Evolutionary conservation across 768 basidiomycete genomes (phyloP).

Genomic region (Trametes elegans): DNA sequence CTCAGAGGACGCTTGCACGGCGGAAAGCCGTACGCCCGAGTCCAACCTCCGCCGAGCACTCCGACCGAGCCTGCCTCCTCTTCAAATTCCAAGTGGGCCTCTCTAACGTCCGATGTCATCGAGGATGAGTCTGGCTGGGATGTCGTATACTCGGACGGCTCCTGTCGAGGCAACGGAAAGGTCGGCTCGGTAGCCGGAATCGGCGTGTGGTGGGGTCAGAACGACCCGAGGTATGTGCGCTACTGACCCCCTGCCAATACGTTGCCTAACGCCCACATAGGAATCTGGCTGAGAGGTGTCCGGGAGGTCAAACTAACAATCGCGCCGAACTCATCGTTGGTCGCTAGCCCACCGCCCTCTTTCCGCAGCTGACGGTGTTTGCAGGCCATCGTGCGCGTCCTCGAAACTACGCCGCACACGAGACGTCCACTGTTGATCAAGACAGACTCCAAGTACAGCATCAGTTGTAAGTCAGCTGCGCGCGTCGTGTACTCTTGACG

Average conservation of each 20-base stretch:
- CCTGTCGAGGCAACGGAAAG: constrained; percentile 81
- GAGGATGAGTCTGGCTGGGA: constrained; percentile 33
- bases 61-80: background rate
- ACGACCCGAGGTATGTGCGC: constrained; percentile 54
- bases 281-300: constrained; percentile 80
- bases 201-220: constrained; percentile 85
- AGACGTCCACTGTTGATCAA: constrained; percentile 66
- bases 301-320: constrained; percentile 84
- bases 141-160: constrained; percentile 85
- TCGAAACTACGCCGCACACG: constrained; percentile 67
- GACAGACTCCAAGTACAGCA: constrained; percentile 84
- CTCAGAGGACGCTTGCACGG: background rate
- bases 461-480: constrained; percentile 53
- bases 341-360: background rate
- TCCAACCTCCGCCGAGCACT: background rate
- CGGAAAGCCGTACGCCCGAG: background rate
- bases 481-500: background rate
- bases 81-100: constrained; percentile 3
- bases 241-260: background rate
- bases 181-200: constrained; percentile 67
- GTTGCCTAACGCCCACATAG: constrained; percentile 35
- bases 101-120: constrained; percentile 10
- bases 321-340: constrained; percentile 83
- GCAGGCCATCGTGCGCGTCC: constrained; percentile 80
- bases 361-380: background rate